A percentile compares a stretch with the other conserved stretches of the same genome.
phyloP scores from a whole-genome alignment of 352 stramenopile species.

The Phytophthora brassicae region DNA sequence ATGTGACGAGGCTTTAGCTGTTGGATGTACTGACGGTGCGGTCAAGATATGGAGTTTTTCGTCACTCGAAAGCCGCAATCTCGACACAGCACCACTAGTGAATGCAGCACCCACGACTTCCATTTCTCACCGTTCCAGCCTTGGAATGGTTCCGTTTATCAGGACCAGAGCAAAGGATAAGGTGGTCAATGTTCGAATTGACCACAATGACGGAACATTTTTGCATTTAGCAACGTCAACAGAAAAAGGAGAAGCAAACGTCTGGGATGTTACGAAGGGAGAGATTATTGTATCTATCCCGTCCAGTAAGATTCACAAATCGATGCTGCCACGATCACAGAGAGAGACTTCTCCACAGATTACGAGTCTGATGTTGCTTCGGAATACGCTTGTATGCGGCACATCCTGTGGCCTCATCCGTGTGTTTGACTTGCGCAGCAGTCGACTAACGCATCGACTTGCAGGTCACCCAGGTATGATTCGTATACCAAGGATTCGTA shows the following conservation, averaged over 20 bases:
- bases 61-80: conserved; percentile 52
- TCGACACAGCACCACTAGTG: conserved; percentile 47
- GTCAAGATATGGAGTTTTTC: conserved; percentile 87
- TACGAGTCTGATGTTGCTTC: conserved; percentile 87
- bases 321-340: conserved; percentile 66
- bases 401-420: conserved; percentile 88
- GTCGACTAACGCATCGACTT: conserved; percentile 77
- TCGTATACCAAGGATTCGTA: background rate
- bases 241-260: conserved; percentile 85
- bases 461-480: conserved; percentile 78
- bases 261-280: conserved; percentile 87
- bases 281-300: conserved; percentile 82
- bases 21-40: conserved; percentile 73
- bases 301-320: conserved; percentile 83
- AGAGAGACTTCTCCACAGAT: conserved; percentile 73
- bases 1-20: conserved; percentile 77
- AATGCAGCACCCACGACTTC: conserved; percentile 62
- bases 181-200: conserved; percentile 76
- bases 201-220: conserved; percentile 80
- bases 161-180: conserved; percentile 78
- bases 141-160: conserved; percentile 87
- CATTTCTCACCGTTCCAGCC: conserved; percentile 73
- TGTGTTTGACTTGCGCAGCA: conserved; percentile 84
- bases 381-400: conserved; percentile 85
- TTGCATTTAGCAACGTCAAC: conserved; percentile 82